Percentiles rank a stretch among this genome's conserved stretches.
Evolutionary conservation across 805 yeast genomes (phyloP).

Genomic region (Millerago galiae): DNA sequence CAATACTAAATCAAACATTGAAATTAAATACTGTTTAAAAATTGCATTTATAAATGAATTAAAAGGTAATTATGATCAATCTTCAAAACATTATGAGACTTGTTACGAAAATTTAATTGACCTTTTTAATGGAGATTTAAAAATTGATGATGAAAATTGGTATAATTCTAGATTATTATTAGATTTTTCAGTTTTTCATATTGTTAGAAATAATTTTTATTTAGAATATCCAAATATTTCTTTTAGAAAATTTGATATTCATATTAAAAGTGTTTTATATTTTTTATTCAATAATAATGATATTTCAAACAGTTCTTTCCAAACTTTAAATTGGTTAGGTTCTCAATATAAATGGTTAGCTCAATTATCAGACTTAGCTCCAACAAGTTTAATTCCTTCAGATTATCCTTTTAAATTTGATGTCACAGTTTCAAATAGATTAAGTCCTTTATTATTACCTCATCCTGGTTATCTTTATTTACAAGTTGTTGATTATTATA

Average conservation of each 20-base stretch:
- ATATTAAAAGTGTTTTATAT: constrained; percentile 44
- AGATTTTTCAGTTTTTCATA: constrained; percentile 58
- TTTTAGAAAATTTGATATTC: constrained; percentile 57
- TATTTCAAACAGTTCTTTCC: constrained; percentile 22
- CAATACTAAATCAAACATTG: constrained; percentile 5
- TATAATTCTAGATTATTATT: constrained; percentile 40
- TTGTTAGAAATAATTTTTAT: constrained; percentile 54
- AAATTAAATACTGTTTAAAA: constrained; percentile 45
- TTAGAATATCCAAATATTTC: constrained; percentile 53
- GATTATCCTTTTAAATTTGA: constrained; percentile 30
- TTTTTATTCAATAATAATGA: constrained; percentile 26
- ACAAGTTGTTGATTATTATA: constrained; percentile 30
- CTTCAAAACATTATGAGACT: constrained; percentile 44
- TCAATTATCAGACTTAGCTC: constrained; percentile 44
- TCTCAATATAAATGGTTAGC: constrained; percentile 65
- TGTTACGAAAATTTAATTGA: constrained; percentile 46
- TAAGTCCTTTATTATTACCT: constrained; percentile 30
- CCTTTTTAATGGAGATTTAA: constrained; percentile 28
- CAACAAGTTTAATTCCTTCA: constrained; percentile 34
- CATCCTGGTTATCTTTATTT: constrained; percentile 38
- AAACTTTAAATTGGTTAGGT: constrained; percentile 47
- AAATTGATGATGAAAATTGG: constrained; percentile 30
- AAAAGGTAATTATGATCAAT: constrained; percentile 39
- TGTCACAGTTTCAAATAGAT: constrained; percentile 10
- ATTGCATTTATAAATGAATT: constrained; percentile 45